Percentiles rank a stretch among this genome's conserved stretches.
phyloP scores from a whole-genome alignment of 305 asterid species.

The Fraxinus paxiana region DNA sequence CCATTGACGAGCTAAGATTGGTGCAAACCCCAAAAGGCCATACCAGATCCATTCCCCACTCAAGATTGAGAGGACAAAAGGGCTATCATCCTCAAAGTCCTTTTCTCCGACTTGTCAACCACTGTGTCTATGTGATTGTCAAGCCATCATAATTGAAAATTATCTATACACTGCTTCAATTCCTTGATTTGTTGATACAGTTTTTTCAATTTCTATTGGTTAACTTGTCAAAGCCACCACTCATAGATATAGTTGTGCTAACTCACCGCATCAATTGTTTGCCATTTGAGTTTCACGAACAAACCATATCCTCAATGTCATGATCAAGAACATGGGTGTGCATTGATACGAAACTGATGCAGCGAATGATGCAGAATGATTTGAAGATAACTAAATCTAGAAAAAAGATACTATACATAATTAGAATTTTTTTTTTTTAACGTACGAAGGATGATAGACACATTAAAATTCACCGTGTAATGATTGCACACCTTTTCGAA shows the following conservation, averaged over 20 bases:
- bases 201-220: not conserved
- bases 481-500: not conserved
- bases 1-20: slow-evolving; percentile 26
- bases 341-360: not conserved
- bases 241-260: not conserved
- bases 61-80: not conserved
- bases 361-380: not conserved
- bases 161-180: not conserved
- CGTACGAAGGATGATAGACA: not conserved
- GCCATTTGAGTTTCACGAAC: not conserved
- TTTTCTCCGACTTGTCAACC: not conserved
- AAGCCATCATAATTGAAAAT: not conserved
- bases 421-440: not conserved
- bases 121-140: not conserved
- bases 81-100: not conserved
- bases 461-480: not conserved
- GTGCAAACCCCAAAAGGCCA: slow-evolving; percentile 12
- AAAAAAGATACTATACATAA: not conserved
- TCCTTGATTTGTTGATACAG: not conserved
- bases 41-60: slow-evolving; percentile 19
- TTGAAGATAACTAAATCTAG: not conserved
- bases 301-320: not conserved
- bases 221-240: not conserved
- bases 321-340: not conserved
- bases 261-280: not conserved